Evolutionary conservation across 805 yeast genomes (phyloP).

Genomic region (Suhomyces pyralidae): DNA sequence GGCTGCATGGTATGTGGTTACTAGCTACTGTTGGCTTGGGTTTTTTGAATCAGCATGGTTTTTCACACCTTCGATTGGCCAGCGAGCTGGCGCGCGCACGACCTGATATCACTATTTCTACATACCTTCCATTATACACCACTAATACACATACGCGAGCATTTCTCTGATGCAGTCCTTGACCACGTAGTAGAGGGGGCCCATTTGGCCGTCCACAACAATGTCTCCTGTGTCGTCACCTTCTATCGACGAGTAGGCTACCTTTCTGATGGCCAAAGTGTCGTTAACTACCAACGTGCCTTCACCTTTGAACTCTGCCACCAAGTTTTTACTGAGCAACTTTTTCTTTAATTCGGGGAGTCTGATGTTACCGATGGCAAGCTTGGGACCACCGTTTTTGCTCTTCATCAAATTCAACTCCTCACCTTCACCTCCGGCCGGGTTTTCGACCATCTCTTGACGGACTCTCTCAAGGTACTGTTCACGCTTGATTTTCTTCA

Average conservation of each 20-base stretch:
- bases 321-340: slow-evolving; percentile 54
- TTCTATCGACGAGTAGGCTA: slow-evolving; percentile 37
- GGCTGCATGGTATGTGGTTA: slow-evolving; percentile 35
- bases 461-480: slow-evolving; percentile 13
- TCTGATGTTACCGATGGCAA: slow-evolving; percentile 86
- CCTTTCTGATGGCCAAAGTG: slow-evolving; percentile 68
- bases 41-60: slow-evolving; percentile 3
- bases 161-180: slow-evolving; percentile 66
- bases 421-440: not conserved
- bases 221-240: slow-evolving; percentile 70
- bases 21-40: not conserved
- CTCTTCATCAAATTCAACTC: not conserved
- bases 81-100: slow-evolving; percentile 6
- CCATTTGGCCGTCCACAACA: slow-evolving; percentile 78
- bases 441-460: slow-evolving; percentile 2
- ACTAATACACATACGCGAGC: slow-evolving; percentile 63
- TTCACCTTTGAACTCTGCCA: slow-evolving; percentile 88
- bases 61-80: slow-evolving; percentile 2
- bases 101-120: not conserved
- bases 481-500: slow-evolving; percentile 21
- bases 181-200: slow-evolving; percentile 73
- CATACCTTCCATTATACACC: slow-evolving; percentile 1
- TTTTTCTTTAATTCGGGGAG: slow-evolving; percentile 74
- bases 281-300: slow-evolving; percentile 88
- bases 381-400: slow-evolving; percentile 28